Evolutionary conservation across 495 filamentous ascomycete genomes (phyloP), one percentile per base, ranked within the genome.

Genomic region (Mytilinidion resinicola): DNA sequence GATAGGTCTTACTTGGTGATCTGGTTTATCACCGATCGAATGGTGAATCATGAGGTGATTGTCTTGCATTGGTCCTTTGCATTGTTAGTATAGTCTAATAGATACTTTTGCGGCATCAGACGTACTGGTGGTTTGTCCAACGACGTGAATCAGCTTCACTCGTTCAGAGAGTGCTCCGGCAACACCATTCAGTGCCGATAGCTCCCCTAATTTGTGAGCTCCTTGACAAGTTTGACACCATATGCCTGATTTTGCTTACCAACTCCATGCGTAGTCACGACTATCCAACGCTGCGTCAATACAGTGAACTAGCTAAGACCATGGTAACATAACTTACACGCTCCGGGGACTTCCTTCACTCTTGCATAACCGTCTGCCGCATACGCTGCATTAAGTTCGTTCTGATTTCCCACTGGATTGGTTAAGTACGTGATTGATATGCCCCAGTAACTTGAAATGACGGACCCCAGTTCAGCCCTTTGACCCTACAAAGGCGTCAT

Each of bases 31-130:
- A 0, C 63, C 72, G 41, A 74, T 70, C 9, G 69, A 71, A 62
- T 74, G 72, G 44, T 74, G 72, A 20, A 74, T 74, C 72, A 74
- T 73, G 61, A 73, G 58, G 20, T 64, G 59, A 7, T 67, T 65
- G 33, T 65, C 33, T 55, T 74, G 72, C 67, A 72, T 69, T 47
- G 57, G 43, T 38, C 25, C 25, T 30, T 30, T 30, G 3, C 6
- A 30, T 30, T 2, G 25, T 30, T 30, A 30, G 25, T 6, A 6
- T 30, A 30, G 25, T 30, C 25, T 30, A 30, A 6, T 30, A 30
- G 25, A 30, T 30, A 30, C 25, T 30, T 30, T 6, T 30, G 25
- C 25, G 25, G 25, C 25, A 30, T 30, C 6, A 30, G 25, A 30
- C 25, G 25, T 30, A 30, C 69, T 53, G 1, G 67, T 60, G 3